Evolutionary conservation across 805 yeast species (phyloP).

Genomic region (Tetrapisispora iriomotensis): DNA sequence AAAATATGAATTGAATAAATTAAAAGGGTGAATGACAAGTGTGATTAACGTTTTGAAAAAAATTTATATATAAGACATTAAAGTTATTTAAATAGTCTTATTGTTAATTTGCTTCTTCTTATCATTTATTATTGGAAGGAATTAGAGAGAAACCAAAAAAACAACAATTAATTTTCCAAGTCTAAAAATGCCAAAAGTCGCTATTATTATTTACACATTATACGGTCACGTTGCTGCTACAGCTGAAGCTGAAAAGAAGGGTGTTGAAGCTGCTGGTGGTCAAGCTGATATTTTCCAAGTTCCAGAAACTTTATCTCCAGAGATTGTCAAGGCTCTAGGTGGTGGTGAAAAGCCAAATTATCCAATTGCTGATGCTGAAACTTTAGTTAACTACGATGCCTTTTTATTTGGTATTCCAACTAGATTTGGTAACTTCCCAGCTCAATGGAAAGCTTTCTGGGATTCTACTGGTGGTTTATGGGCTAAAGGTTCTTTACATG

Average conservation of each 20-base stretch:
- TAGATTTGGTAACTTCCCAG: slow-evolving; percentile 72
- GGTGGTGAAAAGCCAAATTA: slow-evolving; percentile 53
- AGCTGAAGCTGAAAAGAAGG: slow-evolving; percentile 61
- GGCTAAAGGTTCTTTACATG: slow-evolving; percentile 63
- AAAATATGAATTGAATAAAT: no score
- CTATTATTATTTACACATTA: slow-evolving; percentile 69
- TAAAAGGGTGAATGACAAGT: no score
- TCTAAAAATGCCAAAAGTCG: slow-evolving; percentile 35
- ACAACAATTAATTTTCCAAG: not conserved
- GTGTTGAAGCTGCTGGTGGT: slow-evolving; percentile 63
- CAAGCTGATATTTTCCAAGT: slow-evolving; percentile 66
- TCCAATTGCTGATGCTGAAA: slow-evolving; percentile 54
- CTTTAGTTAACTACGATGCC: slow-evolving; percentile 61
- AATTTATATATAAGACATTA: no score
- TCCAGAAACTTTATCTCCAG: slow-evolving; percentile 64
- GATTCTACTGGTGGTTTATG: slow-evolving; percentile 73
- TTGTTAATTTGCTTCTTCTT: not conserved
- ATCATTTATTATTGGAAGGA: not conserved
- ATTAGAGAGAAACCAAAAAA: not conserved
- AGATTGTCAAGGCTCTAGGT: slow-evolving; percentile 49
- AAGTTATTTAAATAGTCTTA: no score
- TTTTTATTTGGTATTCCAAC: slow-evolving; percentile 81
- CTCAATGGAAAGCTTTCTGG: slow-evolving; percentile 69
- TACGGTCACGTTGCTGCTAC: slow-evolving; percentile 67
- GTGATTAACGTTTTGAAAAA: no score